Evolutionary conservation across 2,329 filamentous ascomycete species (phyloP).

Genomic region (Didymella arachidicola): DNA sequence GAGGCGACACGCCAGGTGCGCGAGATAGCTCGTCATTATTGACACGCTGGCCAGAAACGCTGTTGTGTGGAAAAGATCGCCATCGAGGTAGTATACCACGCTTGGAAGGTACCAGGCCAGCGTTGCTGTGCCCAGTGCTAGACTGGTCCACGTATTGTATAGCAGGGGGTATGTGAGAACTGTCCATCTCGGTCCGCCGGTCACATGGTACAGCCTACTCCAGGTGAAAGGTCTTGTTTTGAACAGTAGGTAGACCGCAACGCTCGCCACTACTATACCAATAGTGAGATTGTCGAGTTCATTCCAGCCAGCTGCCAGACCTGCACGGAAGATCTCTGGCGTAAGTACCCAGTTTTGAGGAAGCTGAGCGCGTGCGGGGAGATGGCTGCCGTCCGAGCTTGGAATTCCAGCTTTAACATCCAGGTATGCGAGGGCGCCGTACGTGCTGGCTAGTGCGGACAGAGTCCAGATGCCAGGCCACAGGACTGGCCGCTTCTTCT

Average conservation of each 20-base stretch:
- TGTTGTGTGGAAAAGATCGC: slow-evolving; percentile 22
- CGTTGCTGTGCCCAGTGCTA: slow-evolving; percentile 10
- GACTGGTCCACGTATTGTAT: slow-evolving; percentile 16
- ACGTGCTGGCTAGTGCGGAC: slow-evolving; percentile 20
- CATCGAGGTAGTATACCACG: slow-evolving; percentile 25
- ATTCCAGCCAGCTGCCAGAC: slow-evolving; percentile 21
- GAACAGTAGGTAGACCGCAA: slow-evolving; percentile 19
- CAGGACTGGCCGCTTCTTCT: slow-evolving; percentile 17
- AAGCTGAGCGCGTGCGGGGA: slow-evolving; percentile 9
- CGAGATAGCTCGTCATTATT: slow-evolving; percentile 23
- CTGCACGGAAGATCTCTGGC: slow-evolving; percentile 19
- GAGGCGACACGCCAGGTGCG: slow-evolving; percentile 18
- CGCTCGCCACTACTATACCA: slow-evolving; percentile 15
- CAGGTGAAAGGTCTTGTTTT: slow-evolving; percentile 18
- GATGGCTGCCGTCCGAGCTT: slow-evolving; percentile 5
- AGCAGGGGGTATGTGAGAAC: slow-evolving; percentile 23
- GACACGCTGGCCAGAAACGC: slow-evolving; percentile 20
- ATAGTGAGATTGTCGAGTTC: slow-evolving; percentile 28
- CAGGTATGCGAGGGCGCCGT: slow-evolving; percentile 22
- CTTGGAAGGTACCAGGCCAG: slow-evolving; percentile 24
- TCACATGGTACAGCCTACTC: slow-evolving; percentile 22
- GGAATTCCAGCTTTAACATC: slow-evolving; percentile 15
- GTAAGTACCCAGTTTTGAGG: slow-evolving; percentile 26
- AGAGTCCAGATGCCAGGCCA: slow-evolving; percentile 27
- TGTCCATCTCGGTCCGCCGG: slow-evolving; percentile 24